Conservation (phyloP, 148 eudicot genomes). For the Vaccinium myrtillus region DNA sequence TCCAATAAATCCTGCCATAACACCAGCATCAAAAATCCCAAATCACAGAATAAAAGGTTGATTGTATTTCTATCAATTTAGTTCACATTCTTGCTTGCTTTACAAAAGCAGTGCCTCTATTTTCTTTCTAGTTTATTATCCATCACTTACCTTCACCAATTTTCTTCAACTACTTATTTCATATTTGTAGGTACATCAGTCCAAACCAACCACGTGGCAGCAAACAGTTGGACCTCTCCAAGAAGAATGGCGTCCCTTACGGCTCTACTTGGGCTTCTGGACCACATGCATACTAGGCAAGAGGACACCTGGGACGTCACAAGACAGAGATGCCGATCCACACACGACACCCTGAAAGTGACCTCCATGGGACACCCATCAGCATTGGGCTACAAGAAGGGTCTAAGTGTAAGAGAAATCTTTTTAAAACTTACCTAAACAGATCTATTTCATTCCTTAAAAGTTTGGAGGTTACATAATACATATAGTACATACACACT, state of each 20-base stretch:
- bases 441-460: no score
- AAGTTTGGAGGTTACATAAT: no score
- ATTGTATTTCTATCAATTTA: background rate
- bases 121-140: background rate
- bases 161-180: background rate
- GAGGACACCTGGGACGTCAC: no score
- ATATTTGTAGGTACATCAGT: background rate
- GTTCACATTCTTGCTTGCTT: background rate
- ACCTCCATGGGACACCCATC: no score
- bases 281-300: background rate
- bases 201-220: background rate
- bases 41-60: background rate
- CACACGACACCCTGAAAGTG: no score
- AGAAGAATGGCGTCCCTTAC: background rate
- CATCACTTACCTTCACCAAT: background rate
- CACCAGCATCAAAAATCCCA: background rate
- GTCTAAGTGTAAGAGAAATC: no score
- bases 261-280: background rate
- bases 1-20: constrained; percentile 79
- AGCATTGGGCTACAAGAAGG: no score
- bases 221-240: background rate
- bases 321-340: no score
- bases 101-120: background rate
- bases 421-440: no score
- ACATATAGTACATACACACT: no score